Evolutionary conservation across 257 asterid genomes (phyloP), one percentile per base, ranked within the genome.

Genomic region (Pogostemon cablin): DNA sequence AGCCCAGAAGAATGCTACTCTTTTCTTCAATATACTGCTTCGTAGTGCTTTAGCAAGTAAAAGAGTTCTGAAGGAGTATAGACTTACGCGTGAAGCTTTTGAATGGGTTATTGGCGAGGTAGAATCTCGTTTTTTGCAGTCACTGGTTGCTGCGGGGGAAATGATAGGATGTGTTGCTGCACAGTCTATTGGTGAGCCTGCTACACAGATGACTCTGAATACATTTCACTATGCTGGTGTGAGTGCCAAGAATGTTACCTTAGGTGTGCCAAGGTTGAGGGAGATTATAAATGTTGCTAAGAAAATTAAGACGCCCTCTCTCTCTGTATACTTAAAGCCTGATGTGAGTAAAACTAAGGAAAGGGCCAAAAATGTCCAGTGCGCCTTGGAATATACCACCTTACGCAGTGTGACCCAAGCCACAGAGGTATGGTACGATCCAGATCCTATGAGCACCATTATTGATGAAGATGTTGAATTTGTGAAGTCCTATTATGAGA

Each of bases 131-230:
- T 95, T 95, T 78, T 79, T 95, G 76, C 99, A 95, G 82, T 95
- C 99, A 11, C 96, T 95, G 63, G 99, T 95, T 55, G 98, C 99
- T 41, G 86, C 99, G 20, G 99, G 99, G 25, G 99, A 95, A 83
- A 95, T 95, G 99, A 95, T 95, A 57, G 99, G 99, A 37, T 91
- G 98, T 77, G 96, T 95, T 81, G 99, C 99, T 58, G 98, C 99
- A 34, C 99, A 95, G 68, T 95, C 99, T 60, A 95, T 95, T 70
- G 99, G 99, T 70, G 98, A 95, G 73, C 99, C 98, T 48, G 98
- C 99, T 4, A 95, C 99, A 4, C 99, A 95, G 84, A 95, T 95
- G 99, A 95, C 99, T 64, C 96, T 95, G 12, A 95, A 95, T 73
- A 95, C 99, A 1, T 95, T 95, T 68, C 99, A 95, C 53, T 95